Evolutionary conservation across 1,284 basidiomycete species (phyloP), one percentile per base, ranked within the genome.

Genomic region (Ustilago tritici): DNA sequence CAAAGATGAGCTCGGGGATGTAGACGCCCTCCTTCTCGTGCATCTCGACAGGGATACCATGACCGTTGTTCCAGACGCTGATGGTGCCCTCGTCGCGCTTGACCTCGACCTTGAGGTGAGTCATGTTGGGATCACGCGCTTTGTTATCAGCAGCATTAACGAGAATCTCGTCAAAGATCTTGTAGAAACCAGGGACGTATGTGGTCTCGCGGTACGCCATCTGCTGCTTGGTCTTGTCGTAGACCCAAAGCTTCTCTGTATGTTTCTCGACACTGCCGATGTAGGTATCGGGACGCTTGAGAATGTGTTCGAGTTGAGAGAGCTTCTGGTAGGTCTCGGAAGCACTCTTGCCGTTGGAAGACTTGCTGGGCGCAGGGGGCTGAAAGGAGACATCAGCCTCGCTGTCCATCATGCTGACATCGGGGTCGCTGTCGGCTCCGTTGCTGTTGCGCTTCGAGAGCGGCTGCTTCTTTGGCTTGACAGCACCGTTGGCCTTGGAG

Each of bases 81-180:
- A 99, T 98, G 11, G 89, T 90, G 80, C 92, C 92, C 79, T 92
- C 91, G 74, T 95, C 94, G 31, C 92, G 88, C 87, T 99, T 92
- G 69, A 99, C 93, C 38, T 88, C 92, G 70, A 86, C 84, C 69
- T 84, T 85, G 73, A 86, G 79, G 14, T 74, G 69, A 73, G 80
- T 80, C 84, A 86, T 86, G 43, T 60, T 32, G 10, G 84, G 79
- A 47, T 86, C 84, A 55, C 84, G 82, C 55, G 83, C 96, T 91
- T 99, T 99, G 88, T 99, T 98, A 87, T 99, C 97, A 8, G 97
- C 97, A 19, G 97, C 97, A 86, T 99, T 99, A 82, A 99, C 97
- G 7, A 99, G 89, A 83, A 99, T 99, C 88, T 99, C 97, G 84
- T 99, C 97, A 53, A 99, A 93, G 85, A 99, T 99, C 89, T 99